Conservation (phyloP, 768 basidiomycete genomes). For the Suillus ampliporus region DNA sequence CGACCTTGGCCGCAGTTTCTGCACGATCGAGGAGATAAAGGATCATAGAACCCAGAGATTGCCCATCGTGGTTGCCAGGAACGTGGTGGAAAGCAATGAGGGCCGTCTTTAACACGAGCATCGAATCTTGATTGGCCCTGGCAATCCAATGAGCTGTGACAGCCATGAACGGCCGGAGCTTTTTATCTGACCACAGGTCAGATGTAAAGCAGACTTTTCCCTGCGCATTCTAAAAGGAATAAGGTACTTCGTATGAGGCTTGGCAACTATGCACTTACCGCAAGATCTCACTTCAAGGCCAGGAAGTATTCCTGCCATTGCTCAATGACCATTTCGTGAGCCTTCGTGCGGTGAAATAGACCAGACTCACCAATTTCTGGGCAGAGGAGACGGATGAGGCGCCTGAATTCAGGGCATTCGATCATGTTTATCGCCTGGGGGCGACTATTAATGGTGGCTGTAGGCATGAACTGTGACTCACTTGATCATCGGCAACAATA, state of each 20-base stretch:
- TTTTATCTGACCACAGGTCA: conserved; percentile 39
- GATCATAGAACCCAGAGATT: background rate
- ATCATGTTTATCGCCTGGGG: conserved; percentile 12
- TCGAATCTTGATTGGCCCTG: background rate
- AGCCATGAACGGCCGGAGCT: conserved; percentile 35
- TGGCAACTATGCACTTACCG: background rate
- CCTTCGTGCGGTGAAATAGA: conserved; percentile 15
- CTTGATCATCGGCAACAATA: no score
- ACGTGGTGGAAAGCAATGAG: conserved; percentile 21
- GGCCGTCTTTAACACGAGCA: conserved; percentile 1
- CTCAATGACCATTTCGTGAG: conserved; percentile 8
- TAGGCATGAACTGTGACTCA: no score
- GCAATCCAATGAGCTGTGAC: conserved; percentile 38
- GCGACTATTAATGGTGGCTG: no score
- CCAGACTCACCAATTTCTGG: conserved; percentile 24
- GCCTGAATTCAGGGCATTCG: conserved; percentile 20
- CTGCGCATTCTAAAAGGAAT: conserved; percentile 3
- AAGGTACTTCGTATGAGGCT: background rate
- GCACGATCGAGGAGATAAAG: background rate
- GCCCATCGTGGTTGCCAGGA: conserved; percentile 18
- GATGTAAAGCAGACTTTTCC: conserved; percentile 29
- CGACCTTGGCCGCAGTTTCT: background rate
- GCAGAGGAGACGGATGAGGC: conserved; percentile 28
- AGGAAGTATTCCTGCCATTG: background rate
- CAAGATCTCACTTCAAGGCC: conserved; percentile 3